Base-by-base conservation (phyloP, 2,329 filamentous ascomycete species). In the Emmonsia crescens region DNA sequence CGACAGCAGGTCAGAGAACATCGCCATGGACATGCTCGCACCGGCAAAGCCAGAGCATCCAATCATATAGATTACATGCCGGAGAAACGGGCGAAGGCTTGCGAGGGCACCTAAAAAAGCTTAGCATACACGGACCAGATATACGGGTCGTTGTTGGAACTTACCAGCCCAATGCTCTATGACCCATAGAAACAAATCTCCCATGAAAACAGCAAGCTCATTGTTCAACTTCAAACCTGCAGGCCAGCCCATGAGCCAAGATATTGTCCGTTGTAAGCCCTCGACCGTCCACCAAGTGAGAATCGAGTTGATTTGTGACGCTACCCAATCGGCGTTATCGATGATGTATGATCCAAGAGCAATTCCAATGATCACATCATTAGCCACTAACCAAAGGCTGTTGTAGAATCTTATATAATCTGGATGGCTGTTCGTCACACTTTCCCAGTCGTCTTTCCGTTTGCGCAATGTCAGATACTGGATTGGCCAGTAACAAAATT, bases 321-420 rank as follows among this genome's bases (percentile, higher is more conserved):
- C 91, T 1, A 96, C 91, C 80, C 88, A 90, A 61, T 85, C 82
- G 1, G 91, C 87, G 69, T 99, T 96, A 72, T 99, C 94, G 64
- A 97, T 93, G 64, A 99, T 96, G 73, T 96, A 99, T 0, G 91
- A 96, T 0, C 94, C 95, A 8, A 99, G 77, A 1, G 94, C 94
- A 67, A 99, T 96, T 31, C 94, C 95, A 63, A 99, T 97, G 66
- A 99, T 99, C 55, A 99, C 89, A 76, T 99, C 94, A 77, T 99
- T 99, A 36, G 92, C 92, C 27, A 99, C 94, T 9, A 99, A 88
- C 94, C 94, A 99, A 4, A 99, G 79, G 70, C 91, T 96, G 74
- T 99, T 99, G 78, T 97, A 99, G 76, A 99, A 99, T 19, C 94
- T 88, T 67, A 99, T 99, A 73, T 99, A 99, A 74, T 99, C 94